These are phyloP conservation scores for Hansenula lynferdii DNA, from an alignment of 1,139 yeast genomes.

Conservation along the genomic window DNA sequence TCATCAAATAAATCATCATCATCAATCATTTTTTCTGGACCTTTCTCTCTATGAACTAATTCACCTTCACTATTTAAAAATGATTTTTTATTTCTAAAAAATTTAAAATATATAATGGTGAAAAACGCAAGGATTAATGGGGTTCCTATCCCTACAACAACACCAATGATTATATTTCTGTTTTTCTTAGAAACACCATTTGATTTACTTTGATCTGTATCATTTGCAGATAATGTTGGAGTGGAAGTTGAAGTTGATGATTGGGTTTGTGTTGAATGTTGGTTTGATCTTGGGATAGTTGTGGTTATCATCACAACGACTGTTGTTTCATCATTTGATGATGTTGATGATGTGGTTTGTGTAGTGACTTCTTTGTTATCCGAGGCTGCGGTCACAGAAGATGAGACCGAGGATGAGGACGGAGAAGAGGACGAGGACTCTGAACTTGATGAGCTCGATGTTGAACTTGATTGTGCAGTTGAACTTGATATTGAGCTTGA, in stretches of 20 bases:
- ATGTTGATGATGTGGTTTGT: too few relatives aligned
- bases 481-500: too few relatives aligned
- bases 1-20: constrained; percentile 21
- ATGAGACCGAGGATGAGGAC: constrained; percentile 3
- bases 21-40: constrained; percentile 21
- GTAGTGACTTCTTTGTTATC: too few relatives aligned
- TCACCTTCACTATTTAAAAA: constrained; percentile 37
- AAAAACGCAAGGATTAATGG: constrained; percentile 25
- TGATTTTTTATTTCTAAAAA: constrained; percentile 26
- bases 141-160: constrained; percentile 37
- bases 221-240: constrained; percentile 16
- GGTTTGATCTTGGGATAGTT: constrained; percentile 23
- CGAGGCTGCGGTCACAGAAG: neutral
- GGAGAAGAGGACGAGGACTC: neutral
- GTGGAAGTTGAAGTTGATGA: constrained; percentile 11
- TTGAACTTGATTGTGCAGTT: too few relatives aligned
- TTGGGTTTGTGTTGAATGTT: constrained; percentile 15
- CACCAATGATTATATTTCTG: constrained; percentile 44
- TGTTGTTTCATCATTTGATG: constrained; percentile 27
- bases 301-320: constrained; percentile 19
- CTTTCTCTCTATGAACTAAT: constrained; percentile 22
- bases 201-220: constrained; percentile 3
- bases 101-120: constrained; percentile 22
- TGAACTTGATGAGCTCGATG: too few relatives aligned
- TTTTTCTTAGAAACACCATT: constrained; percentile 36